Base-by-base conservation (phyloP, 768 basidiomycete genomes). In the Hygrophoropsis aurantiaca region DNA sequence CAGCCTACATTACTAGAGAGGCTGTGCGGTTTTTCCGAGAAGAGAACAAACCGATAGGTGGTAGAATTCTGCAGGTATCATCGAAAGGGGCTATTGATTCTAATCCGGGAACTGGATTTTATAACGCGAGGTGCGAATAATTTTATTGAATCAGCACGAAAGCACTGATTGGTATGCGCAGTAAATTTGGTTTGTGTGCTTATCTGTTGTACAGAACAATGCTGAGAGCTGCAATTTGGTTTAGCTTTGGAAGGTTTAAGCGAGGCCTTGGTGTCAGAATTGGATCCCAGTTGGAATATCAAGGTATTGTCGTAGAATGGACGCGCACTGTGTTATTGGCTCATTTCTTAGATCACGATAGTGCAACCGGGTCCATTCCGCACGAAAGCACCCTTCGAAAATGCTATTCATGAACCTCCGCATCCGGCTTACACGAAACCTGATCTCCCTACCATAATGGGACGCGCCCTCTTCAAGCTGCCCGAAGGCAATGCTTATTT, bases 231-330 rank as follows among this genome's bases (percentile, higher is more conserved):
- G 25, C n/a, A 27, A 8, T 7, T 13, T 8, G 2, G 20, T 26
- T 2, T 37, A 70, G 68, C 68, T 0, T 24, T 71, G 1, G 70
- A 73, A 39, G 69, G 63, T 3, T 57, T 70, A 37, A 66, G 60
- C 2, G 59, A 68, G 46, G 42, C 62, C 3, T 46, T 74, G 3
- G 53, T 58, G 1, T 57, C 56, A 32, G 75, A 77, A 42, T 25
- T 76, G 35, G 58, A 61, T n/a, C 72, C 71, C 1, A 56, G 55
- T 11, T 77, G 75, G 73, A 75, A 74, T 46, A 74, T 74, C 56
- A 53, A 46, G 43, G 53, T 52, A 7, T 21, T 48, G 11, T 38
- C 6, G 13, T 11, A 15, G 33, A 2, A 23, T 19, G 26, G 24
- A 4, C n/a, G 24, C 8, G 15, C 16, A 2, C 11, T 32, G 30